Percentiles rank a stretch among this genome's conserved stretches.
phyloP scores from a whole-genome alignment of 805 yeast genomes.

The Yamadazyma takamatsuzukensis region DNA sequence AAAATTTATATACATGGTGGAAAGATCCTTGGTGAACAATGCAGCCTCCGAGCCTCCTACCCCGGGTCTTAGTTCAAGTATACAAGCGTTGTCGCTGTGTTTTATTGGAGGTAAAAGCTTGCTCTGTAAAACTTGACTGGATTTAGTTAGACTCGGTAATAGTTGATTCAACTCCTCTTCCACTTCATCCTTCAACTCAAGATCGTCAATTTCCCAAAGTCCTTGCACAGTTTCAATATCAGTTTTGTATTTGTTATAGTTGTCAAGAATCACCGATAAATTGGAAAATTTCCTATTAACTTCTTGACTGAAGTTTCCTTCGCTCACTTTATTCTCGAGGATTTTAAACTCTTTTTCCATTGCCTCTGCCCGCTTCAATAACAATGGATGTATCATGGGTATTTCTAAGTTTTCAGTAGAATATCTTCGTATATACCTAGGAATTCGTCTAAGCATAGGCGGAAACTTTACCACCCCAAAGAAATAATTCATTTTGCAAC shows the following conservation, averaged over 20 bases:
- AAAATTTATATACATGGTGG: constrained; percentile 76
- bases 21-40: constrained; percentile 75
- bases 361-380: constrained; percentile 31
- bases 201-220: constrained; percentile 34
- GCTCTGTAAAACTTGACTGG: constrained; percentile 47
- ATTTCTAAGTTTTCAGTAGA: constrained; percentile 5
- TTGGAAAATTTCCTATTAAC: constrained; percentile 29
- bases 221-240: constrained; percentile 23
- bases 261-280: constrained; percentile 28
- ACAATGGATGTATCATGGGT: constrained; percentile 37
- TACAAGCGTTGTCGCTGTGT: constrained; percentile 71
- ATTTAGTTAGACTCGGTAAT: constrained; percentile 41
- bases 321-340: constrained; percentile 24
- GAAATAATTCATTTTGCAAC: no score
- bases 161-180: constrained; percentile 49
- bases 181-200: constrained; percentile 53
- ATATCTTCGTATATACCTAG: constrained; percentile 6
- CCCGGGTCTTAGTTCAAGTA: constrained; percentile 89
- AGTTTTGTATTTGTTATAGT: constrained; percentile 23
- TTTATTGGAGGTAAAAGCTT: constrained; percentile 72
- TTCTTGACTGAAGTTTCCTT: constrained; percentile 33
- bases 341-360: constrained; percentile 25
- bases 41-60: constrained; percentile 95
- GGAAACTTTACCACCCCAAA: no score
- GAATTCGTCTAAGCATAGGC: no score